These are phyloP conservation scores for Solanum paucissectum DNA, from an alignment of 257 asterid genomes.

Conservation along the genomic window DNA sequence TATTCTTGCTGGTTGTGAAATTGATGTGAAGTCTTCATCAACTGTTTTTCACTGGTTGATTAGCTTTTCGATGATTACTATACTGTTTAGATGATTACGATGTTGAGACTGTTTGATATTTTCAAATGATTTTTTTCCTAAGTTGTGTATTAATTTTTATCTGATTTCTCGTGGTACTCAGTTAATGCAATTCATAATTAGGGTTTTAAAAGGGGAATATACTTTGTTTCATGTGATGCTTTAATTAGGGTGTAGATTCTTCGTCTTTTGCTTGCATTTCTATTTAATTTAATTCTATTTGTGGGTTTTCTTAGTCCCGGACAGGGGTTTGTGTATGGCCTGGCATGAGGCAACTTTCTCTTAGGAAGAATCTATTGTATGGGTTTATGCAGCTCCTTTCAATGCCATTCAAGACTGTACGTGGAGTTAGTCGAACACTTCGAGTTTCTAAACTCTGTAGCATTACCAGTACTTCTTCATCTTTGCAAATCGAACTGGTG, in stretches of 20 bases:
- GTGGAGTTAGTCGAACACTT: constrained; percentile 55
- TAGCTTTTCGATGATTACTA: neutral
- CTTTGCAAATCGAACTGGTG: constrained; percentile 80
- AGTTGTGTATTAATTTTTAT: neutral
- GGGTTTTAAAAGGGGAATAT: neutral
- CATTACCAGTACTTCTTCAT: constrained; percentile 48
- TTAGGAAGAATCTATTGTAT: constrained; percentile 69
- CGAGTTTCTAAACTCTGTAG: constrained; percentile 77
- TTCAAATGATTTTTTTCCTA: neutral
- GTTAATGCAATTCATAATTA: neutral
- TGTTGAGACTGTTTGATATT: neutral
- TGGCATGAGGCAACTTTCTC: constrained; percentile 70
- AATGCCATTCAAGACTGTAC: constrained; percentile 72
- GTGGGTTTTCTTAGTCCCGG: constrained; percentile 29
- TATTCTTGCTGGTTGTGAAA: neutral
- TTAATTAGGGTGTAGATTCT: neutral
- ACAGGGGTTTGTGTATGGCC: constrained; percentile 81
- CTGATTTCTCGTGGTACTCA: neutral
- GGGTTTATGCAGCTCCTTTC: constrained; percentile 71
- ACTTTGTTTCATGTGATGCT: neutral
- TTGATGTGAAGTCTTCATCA: neutral
- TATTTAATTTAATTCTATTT: constrained; percentile 8
- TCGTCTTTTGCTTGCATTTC: neutral
- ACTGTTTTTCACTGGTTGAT: neutral
- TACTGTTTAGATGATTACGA: neutral